phyloP scores from a whole-genome alignment of 345 rosid genomes.

The Acer yangbiense region DNA sequence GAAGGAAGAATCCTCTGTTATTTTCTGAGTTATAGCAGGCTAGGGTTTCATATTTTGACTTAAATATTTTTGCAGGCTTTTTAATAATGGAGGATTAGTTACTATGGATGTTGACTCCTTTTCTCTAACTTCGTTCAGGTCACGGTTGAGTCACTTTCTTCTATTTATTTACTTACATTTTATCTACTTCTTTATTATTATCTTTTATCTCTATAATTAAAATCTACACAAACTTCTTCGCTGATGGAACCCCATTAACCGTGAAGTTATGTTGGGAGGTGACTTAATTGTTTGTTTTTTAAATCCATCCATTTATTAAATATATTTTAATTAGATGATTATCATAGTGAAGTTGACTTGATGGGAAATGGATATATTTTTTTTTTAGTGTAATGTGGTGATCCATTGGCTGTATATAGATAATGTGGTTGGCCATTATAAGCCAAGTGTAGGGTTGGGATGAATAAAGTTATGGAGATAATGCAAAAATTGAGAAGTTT shows the following conservation, averaged over 20 bases:
- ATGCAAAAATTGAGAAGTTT: conserved; percentile 19
- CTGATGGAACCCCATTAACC: no score
- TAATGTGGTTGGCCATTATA: conserved; percentile 37
- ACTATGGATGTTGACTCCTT: conserved; percentile 39
- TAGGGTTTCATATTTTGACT: conserved; percentile 34
- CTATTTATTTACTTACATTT: not conserved
- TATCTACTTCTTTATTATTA: not conserved
- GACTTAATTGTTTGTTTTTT: no score
- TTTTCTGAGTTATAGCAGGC: conserved; percentile 4
- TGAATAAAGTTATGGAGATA: not conserved
- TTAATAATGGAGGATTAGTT: conserved; percentile 19
- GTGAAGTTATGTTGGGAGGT: no score
- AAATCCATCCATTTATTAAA: no score
- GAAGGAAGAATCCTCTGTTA: conserved; percentile 3
- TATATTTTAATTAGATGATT: no score
- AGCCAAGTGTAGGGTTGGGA: conserved; percentile 15
- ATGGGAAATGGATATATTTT: no score
- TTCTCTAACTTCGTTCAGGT: conserved; percentile 18
- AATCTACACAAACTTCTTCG: no score
- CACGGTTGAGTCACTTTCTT: conserved; percentile 26
- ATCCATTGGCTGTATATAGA: conserved; percentile 9
- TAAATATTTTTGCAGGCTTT: conserved; percentile 29
- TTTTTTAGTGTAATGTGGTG: not conserved
- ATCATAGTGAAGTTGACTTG: no score
- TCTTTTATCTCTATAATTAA: no score